phyloP scores from a whole-genome alignment of 2,329 filamentous ascomycete species.

The Fusarium sp. region DNA sequence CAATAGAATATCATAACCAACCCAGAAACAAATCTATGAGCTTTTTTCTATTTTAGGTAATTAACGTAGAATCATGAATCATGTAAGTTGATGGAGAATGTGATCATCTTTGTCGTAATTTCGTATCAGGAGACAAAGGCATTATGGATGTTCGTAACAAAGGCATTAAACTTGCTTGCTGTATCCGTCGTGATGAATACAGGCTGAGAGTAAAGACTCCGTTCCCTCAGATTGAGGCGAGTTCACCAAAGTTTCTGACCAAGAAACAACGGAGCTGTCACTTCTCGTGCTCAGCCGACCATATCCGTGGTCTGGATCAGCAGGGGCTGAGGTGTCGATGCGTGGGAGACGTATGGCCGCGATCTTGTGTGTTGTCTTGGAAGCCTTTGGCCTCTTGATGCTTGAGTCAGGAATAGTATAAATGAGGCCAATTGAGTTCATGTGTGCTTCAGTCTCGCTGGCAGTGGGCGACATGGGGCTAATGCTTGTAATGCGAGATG shows the following conservation, averaged over 20 bases:
- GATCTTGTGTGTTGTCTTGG: background rate
- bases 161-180: constrained; percentile 7
- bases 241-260: constrained; percentile 12
- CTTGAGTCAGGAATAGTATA: constrained; percentile 13
- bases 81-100: background rate
- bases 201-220: constrained; percentile 9
- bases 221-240: constrained; percentile 7
- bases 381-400: background rate
- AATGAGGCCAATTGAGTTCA: constrained; percentile 32
- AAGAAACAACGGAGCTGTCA: constrained; percentile 30
- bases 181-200: constrained; percentile 26
- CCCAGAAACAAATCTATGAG: constrained; percentile 2
- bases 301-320: background rate
- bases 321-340: constrained; percentile 25
- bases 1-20: background rate
- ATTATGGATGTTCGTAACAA: constrained; percentile 1
- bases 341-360: constrained; percentile 9
- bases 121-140: constrained; percentile 7
- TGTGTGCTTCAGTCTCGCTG: constrained; percentile 39
- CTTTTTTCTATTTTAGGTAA: constrained; percentile 19
- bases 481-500: constrained; percentile 22
- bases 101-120: constrained; percentile 10
- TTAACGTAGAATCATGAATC: constrained; percentile 14
- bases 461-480: constrained; percentile 21
- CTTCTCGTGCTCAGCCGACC: constrained; percentile 19